A percentile compares a stretch with the other conserved stretches of the same genome.
Evolutionary conservation across 169 alveolate genomes (phyloP).

Genomic region (Cryptosporidium bovis): DNA sequence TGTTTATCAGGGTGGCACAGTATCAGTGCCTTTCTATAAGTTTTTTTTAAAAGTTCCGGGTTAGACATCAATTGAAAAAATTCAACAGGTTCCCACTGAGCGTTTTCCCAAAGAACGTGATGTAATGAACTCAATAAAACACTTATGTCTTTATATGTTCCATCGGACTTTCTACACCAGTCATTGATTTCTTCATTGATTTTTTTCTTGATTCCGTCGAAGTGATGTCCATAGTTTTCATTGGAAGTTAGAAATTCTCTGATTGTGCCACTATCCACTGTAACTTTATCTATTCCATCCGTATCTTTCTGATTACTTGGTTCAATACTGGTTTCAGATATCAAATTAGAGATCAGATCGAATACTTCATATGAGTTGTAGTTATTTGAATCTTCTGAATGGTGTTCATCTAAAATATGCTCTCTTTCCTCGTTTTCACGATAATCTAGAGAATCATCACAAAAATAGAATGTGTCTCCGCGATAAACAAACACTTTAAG

Average conservation of each 20-base stretch:
- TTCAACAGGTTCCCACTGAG: constrained; percentile 86
- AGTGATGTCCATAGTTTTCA: background rate
- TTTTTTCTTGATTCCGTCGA: background rate
- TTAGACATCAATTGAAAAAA: constrained; percentile 83
- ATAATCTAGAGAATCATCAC: background rate
- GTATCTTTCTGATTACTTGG: background rate
- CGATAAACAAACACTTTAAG: constrained; percentile 46
- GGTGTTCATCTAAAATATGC: background rate
- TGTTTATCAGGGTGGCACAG: constrained; percentile 85
- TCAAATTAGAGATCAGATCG: background rate
- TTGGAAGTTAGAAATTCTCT: background rate
- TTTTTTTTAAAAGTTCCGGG: constrained; percentile 80
- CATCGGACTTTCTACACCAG: constrained; percentile 82
- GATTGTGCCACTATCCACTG: background rate
- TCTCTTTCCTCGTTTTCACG: background rate
- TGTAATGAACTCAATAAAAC: constrained; percentile 85
- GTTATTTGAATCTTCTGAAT: background rate
- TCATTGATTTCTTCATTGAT: constrained; percentile 76
- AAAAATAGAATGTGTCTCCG: background rate
- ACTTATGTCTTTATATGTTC: constrained; percentile 84
- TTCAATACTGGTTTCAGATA: background rate
- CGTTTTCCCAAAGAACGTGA: constrained; percentile 85
- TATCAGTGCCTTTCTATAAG: constrained; percentile 83
- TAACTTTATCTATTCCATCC: background rate
- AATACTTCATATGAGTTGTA: background rate